phyloP scores from a whole-genome alignment of 352 stramenopile species.

The Pseudoperonospora humuli region DNA sequence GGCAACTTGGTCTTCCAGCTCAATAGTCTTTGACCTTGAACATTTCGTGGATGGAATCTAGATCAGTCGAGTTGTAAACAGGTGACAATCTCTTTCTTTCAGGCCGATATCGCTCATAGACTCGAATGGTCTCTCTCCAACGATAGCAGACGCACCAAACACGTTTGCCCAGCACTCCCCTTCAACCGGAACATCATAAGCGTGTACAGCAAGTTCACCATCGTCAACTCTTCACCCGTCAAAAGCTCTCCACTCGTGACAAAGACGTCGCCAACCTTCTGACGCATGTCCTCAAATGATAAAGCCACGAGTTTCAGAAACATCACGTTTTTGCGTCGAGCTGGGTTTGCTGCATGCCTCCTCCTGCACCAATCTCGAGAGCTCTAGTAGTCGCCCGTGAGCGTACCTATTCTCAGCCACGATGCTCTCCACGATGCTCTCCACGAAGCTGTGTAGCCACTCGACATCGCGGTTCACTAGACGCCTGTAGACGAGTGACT shows the following conservation, averaged over 20 bases:
- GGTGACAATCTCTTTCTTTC: constrained; percentile 28
- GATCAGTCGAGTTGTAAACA: constrained; percentile 48
- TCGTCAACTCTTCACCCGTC: constrained; percentile 76
- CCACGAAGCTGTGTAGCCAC: too few relatives aligned
- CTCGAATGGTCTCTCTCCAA: constrained; percentile 68
- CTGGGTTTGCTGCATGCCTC: too few relatives aligned
- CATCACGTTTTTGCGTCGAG: too few relatives aligned
- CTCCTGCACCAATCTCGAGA: too few relatives aligned
- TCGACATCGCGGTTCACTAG: too few relatives aligned
- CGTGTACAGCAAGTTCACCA: constrained; percentile 79
- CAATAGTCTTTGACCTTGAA: constrained; percentile 80
- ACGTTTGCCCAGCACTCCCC: constrained; percentile 81
- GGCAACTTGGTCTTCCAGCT: constrained; percentile 59
- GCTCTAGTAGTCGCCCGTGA: too few relatives aligned
- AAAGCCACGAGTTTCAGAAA: too few relatives aligned
- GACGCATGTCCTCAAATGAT: constrained; percentile 70
- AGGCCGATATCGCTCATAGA: constrained; percentile 8
- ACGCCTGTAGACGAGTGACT: too few relatives aligned
- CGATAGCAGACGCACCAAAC: constrained; percentile 76
- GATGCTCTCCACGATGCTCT: too few relatives aligned
- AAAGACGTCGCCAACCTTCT: constrained; percentile 82
- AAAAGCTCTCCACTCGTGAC: constrained; percentile 77
- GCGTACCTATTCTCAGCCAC: too few relatives aligned
- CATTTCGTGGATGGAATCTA: constrained; percentile 54
- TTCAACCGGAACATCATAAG: constrained; percentile 85